Conservation (phyloP, 1,284 basidiomycete genomes). For the Papiliotrema terrestris region DNA sequence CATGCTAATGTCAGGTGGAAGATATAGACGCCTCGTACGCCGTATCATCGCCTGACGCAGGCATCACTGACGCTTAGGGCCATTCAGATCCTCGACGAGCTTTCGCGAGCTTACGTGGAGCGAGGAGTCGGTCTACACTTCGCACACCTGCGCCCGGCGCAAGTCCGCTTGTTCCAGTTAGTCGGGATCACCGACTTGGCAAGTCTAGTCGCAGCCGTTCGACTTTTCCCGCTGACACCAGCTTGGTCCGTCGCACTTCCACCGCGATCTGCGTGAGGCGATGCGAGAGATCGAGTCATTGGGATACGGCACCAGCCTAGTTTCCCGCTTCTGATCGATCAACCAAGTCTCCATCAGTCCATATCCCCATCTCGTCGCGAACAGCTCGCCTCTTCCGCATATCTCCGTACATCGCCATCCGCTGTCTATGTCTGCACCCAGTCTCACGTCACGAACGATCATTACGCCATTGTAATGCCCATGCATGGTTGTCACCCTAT, state of each 20-base stretch:
- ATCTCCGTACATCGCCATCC: neutral
- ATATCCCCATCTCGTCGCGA: neutral
- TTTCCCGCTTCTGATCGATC: slow-evolving; percentile 16
- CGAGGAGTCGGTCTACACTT: slow-evolving; percentile 73
- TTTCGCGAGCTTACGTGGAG: slow-evolving; percentile 66
- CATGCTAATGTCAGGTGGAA: slow-evolving; percentile 8
- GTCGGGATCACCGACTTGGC: slow-evolving; percentile 43
- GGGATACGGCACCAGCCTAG: slow-evolving; percentile 35
- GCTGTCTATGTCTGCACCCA: neutral
- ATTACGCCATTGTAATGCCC: neutral
- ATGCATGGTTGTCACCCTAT: neutral
- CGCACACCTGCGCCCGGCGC: slow-evolving; percentile 64
- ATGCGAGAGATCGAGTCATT: slow-evolving; percentile 43
- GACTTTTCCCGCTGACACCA: slow-evolving; percentile 48
- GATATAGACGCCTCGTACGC: slow-evolving; percentile 77
- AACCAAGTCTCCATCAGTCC: too few relatives aligned
- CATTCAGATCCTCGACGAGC: slow-evolving; percentile 76
- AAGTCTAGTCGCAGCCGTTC: slow-evolving; percentile 7
- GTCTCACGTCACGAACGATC: neutral
- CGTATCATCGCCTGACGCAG: neutral
- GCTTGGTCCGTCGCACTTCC: slow-evolving; percentile 67
- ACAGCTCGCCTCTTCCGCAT: slow-evolving; percentile 4
- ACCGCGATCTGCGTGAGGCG: slow-evolving; percentile 58
- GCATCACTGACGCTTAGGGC: slow-evolving; percentile 55
- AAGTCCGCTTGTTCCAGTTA: slow-evolving; percentile 57